Evolutionary conservation across 2,329 filamentous ascomycete genomes (phyloP).

Genomic region (Myriosclerotinia scirpicola): DNA sequence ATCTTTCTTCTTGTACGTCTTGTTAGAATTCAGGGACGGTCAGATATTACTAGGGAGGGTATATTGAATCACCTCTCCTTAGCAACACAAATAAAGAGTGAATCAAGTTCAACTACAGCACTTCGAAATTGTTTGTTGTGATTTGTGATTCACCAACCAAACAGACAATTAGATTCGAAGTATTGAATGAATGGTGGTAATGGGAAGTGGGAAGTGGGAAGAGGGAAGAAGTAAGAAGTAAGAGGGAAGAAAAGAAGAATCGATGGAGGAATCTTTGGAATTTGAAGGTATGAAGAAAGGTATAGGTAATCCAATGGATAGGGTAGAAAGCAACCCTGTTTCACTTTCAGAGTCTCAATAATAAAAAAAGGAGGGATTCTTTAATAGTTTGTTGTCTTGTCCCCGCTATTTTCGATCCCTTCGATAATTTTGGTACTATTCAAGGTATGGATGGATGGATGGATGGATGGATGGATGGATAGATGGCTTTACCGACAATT

Average conservation of each 20-base stretch:
- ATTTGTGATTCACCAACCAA: not conserved
- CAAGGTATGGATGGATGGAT: too few species aligned
- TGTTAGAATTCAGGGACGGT: not conserved
- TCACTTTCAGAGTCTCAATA: not conserved
- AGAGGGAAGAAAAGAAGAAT: not conserved
- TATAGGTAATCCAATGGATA: not conserved
- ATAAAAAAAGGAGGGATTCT: constrained; percentile 14
- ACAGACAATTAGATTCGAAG: not conserved
- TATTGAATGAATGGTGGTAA: too few species aligned
- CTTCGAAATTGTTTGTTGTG: not conserved
- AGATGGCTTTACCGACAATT: not conserved
- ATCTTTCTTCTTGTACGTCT: not conserved
- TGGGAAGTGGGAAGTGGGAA: too few species aligned
- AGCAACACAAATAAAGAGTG: constrained; percentile 1
- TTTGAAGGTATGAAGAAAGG: not conserved
- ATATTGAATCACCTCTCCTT: not conserved
- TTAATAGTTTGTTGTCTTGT: constrained; percentile 13
- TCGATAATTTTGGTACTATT: not conserved
- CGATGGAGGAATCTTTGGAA: not conserved
- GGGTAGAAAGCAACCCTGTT: constrained; percentile 2
- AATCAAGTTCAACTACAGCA: constrained; percentile 3
- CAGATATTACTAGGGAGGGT: not conserved
- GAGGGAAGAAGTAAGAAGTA: not conserved
- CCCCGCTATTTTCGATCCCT: constrained; percentile 18
- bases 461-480: too few species aligned